Conservation (phyloP, 1,284 basidiomycete genomes). For the Mycosarcoma mackinlayi region DNA sequence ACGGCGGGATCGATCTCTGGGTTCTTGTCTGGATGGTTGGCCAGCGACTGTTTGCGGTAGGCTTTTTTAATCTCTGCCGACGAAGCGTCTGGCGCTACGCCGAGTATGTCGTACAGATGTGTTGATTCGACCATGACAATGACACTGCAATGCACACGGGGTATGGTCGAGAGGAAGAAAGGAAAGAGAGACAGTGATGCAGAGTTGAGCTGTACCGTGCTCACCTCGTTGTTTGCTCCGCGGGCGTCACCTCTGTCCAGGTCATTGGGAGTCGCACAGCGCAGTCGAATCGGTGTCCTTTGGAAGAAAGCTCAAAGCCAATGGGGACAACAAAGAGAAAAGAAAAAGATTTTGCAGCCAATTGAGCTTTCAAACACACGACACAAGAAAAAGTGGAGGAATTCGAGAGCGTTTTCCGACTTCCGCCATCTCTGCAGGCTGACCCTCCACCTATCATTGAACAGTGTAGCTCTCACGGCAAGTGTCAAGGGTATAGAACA, state of each 20-base stretch:
- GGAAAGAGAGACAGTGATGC: too few relatives aligned
- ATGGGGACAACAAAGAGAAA: too few relatives aligned
- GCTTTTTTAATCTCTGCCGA: conserved; percentile 86
- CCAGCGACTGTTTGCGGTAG: conserved; percentile 70
- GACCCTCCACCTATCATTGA: background rate
- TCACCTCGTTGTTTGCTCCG: too few relatives aligned
- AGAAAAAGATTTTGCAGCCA: conserved; percentile 1
- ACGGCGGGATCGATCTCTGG: conserved; percentile 57
- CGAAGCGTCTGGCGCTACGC: conserved; percentile 76
- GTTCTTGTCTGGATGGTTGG: conserved; percentile 66
- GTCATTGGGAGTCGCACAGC: conserved; percentile 3
- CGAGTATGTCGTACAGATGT: conserved; percentile 72
- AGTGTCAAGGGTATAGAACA: conserved; percentile 16
- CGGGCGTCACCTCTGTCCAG: background rate
- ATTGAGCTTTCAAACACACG: conserved; percentile 13
- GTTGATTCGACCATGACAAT: conserved; percentile 47
- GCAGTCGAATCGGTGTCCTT: background rate
- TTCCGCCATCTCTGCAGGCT: conserved; percentile 12
- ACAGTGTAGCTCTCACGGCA: background rate
- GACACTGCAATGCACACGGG: background rate
- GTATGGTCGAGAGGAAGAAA: background rate
- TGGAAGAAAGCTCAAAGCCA: conserved; percentile 9
- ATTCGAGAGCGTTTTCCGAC: conserved; percentile 10
- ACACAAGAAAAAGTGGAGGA: background rate
- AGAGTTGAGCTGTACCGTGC: too few relatives aligned